Conservation (phyloP, 108 stramenopile species). For the Cyclotella cryptica region DNA sequence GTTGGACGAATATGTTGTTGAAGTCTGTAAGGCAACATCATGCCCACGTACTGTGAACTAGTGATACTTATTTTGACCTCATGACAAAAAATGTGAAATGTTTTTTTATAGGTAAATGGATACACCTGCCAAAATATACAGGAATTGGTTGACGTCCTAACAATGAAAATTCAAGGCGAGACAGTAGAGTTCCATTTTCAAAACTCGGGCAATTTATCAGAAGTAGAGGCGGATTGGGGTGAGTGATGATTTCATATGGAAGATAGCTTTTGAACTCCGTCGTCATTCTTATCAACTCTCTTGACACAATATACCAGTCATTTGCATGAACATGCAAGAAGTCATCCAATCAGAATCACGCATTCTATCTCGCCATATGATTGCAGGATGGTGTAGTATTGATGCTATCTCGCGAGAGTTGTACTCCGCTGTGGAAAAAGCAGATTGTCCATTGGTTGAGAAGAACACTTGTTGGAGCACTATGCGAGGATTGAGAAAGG, state of each 20-base stretch:
- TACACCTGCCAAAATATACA: conserved; percentile 45
- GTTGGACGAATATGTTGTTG: conserved; percentile 38
- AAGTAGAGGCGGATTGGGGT: conserved; percentile 41
- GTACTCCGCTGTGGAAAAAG: neutral
- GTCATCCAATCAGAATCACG: conserved; percentile 43
- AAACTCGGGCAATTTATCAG: conserved; percentile 3
- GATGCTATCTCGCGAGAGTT: conserved; percentile 46
- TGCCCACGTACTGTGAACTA: too few relatives aligned
- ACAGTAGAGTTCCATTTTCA: conserved; percentile 42
- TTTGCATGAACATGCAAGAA: conserved; percentile 48
- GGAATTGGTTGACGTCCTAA: conserved; percentile 43
- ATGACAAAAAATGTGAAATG: too few relatives aligned
- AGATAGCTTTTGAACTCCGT: neutral
- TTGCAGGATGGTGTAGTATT: conserved; percentile 50
- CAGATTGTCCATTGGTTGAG: conserved; percentile 22
- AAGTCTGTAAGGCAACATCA: conserved; percentile 21
- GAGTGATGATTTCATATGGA: neutral
- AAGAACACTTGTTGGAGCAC: conserved; percentile 29
- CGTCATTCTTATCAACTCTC: neutral
- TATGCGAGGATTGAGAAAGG: conserved; percentile 19
- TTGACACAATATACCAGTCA: conserved; percentile 14
- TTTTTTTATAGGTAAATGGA: conserved; percentile 24
- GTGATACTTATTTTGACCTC: too few relatives aligned
- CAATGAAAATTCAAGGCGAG: conserved; percentile 22
- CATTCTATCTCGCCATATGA: conserved; percentile 48